phyloP scores from a whole-genome alignment of 108 stramenopile species.

The Stephanodiscus minutulus region DNA sequence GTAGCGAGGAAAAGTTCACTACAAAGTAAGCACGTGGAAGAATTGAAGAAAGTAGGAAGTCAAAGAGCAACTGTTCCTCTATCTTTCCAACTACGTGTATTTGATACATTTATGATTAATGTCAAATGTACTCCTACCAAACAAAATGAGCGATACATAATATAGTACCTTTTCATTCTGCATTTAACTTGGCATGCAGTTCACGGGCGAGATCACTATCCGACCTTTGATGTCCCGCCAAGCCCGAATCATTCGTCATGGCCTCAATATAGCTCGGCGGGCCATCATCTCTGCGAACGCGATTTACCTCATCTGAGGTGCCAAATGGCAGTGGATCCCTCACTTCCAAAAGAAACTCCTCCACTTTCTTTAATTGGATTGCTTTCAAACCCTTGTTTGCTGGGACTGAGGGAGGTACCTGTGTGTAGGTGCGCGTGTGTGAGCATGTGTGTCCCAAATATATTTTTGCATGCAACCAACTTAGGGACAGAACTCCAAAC shows the following conservation, averaged over 20 bases:
- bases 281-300: not conserved
- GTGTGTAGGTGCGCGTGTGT: no score
- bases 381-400: slow-evolving; percentile 66
- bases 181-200: slow-evolving; percentile 74
- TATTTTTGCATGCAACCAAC: not conserved
- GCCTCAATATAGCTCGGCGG: slow-evolving; percentile 41
- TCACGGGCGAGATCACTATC: slow-evolving; percentile 83
- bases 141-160: not conserved
- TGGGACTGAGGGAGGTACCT: slow-evolving; percentile 70
- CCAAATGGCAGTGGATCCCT: slow-evolving; percentile 75
- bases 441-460: not conserved
- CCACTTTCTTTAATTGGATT: slow-evolving; percentile 66
- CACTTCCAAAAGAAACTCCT: slow-evolving; percentile 61
- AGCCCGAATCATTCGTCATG: slow-evolving; percentile 21
- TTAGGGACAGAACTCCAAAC: not conserved
- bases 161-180: slow-evolving; percentile 6
- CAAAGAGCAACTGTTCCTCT: no score
- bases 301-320: not conserved
- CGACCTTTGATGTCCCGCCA: slow-evolving; percentile 44
- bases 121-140: not conserved
- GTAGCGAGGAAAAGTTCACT: no score
- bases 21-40: no score
- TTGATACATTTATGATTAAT: not conserved
- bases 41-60: no score
- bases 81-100: no score